Conservation (phyloP, 2,329 filamentous ascomycete species). For the Aureobasidium lini region DNA sequence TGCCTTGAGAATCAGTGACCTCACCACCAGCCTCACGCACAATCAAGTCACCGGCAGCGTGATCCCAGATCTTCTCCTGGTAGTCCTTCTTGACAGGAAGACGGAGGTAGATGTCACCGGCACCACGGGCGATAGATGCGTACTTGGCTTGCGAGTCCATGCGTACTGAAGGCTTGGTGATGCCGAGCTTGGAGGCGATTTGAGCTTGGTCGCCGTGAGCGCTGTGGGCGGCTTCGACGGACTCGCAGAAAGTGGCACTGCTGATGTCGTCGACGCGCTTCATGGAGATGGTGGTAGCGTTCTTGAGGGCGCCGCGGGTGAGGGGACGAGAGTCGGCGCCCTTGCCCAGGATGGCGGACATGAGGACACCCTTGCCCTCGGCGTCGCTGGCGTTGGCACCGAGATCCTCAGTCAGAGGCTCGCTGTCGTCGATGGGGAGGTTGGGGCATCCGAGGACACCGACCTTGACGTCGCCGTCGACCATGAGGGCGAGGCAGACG, state of each 20-base stretch:
- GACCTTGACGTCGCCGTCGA: conserved; percentile 88
- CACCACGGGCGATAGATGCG: conserved; percentile 85
- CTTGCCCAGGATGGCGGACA: conserved; percentile 71
- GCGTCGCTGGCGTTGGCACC: conserved; percentile 67
- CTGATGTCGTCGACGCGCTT: conserved; percentile 64
- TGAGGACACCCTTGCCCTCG: conserved; percentile 74
- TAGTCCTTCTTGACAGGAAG: conserved; percentile 80
- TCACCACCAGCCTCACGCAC: conserved; percentile 88
- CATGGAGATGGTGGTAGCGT: conserved; percentile 67
- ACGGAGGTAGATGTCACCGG: conserved; percentile 88
- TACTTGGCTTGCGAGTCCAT: conserved; percentile 99
- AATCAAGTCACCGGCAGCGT: conserved; percentile 89
- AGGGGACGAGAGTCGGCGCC: conserved; percentile 77
- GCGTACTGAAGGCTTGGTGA: conserved; percentile 80
- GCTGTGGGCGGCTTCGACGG: conserved; percentile 87
- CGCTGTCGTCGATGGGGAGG: conserved; percentile 76
- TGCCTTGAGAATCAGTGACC: conserved; percentile 83
- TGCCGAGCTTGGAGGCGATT: conserved; percentile 77
- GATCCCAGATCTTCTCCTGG: conserved; percentile 99
- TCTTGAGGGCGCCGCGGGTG: conserved; percentile 45
- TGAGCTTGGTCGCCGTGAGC: conserved; percentile 79
- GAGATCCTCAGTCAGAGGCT: conserved; percentile 61
- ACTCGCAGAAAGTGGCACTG: conserved; percentile 89
- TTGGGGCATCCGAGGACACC: conserved; percentile 95
- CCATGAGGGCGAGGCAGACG: conserved; percentile 84